Base-by-base conservation (phyloP, 177 flowering plant genomes). In the Vitis hybrid region DNA sequence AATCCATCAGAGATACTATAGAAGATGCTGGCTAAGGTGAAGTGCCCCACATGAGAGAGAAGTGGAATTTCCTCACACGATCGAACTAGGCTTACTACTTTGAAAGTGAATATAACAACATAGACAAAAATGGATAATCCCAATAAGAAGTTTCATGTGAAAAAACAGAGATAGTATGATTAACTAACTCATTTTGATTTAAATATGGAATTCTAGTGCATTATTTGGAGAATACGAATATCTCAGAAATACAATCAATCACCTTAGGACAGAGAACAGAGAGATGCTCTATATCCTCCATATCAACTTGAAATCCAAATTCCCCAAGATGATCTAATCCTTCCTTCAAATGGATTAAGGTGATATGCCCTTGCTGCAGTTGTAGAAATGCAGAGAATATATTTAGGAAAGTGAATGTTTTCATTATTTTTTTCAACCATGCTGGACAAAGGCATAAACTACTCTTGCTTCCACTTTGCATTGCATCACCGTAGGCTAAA, bases 211-310 rank as follows among this genome's bases (percentile, higher is more conserved):
- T 5, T 39, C 45, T 39, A 39, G 45, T 39, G 45, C 8, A 39
- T 39, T 11, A 51, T 48, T 20, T 51, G 19, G 66, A 33, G 11
- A 75, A 64, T 39, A 59, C n/a, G 15, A 4, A 22, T 3, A 3
- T 60, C 26, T 45, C 18, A 51, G 18, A 20, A 31, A 66, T 50
- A n/a, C 49, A 50, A 60, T 55, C 55, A 75, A 12, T 72, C 74
- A 94, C 98, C 92, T 89, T 79, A 57, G 97, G 94, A 72, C 90
- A 90, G 56, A 94, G 75, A 69, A 79, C 65, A 26, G 88, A 76
- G 69, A 94, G 87, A 62, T 78, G 76, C 78, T 86, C 81, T 26
- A 92, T 56, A 29, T 89, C 93, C 55, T 76, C 74, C 68, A 85
- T 70, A 67, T 75, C 78, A 74, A 85, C 73, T 56, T 69, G 73